These are phyloP conservation scores for Neofusicoccum laricinum DNA, from an alignment of 2,329 filamentous ascomycete genomes.

Conservation along the genomic window DNA sequence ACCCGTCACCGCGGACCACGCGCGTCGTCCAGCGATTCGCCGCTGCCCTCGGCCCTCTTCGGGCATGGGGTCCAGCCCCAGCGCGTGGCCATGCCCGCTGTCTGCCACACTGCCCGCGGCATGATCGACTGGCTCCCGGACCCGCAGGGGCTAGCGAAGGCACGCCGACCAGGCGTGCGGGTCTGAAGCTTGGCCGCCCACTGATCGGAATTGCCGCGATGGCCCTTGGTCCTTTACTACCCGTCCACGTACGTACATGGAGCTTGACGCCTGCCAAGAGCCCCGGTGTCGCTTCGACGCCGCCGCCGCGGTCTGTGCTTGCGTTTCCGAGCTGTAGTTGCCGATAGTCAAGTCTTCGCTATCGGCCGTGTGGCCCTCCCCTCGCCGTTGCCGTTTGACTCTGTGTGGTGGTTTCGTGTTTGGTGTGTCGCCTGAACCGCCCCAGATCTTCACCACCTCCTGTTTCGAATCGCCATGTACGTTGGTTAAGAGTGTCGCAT, in stretches of 20 bases:
- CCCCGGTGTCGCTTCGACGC: neutral
- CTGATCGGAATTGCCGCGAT: neutral
- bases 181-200: neutral
- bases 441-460: neutral
- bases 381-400: neutral
- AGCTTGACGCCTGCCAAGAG: neutral
- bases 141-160: neutral
- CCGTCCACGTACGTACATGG: neutral
- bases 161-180: neutral
- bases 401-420: neutral
- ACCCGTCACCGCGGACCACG: too few relatives aligned
- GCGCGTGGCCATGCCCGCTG: neutral
- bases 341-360: neutral
- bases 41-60: neutral
- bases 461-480: neutral
- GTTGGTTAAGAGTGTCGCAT: neutral
- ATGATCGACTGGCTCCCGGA: constrained; percentile 11
- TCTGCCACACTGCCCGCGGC: neutral
- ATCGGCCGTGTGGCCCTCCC: neutral
- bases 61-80: neutral
- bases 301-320: neutral
- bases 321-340: neutral
- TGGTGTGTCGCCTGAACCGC: neutral
- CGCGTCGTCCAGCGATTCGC: neutral
- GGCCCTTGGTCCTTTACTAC: neutral